phyloP scores from a whole-genome alignment of 208 protist genomes.

The Crithidia thermophila region DNA sequence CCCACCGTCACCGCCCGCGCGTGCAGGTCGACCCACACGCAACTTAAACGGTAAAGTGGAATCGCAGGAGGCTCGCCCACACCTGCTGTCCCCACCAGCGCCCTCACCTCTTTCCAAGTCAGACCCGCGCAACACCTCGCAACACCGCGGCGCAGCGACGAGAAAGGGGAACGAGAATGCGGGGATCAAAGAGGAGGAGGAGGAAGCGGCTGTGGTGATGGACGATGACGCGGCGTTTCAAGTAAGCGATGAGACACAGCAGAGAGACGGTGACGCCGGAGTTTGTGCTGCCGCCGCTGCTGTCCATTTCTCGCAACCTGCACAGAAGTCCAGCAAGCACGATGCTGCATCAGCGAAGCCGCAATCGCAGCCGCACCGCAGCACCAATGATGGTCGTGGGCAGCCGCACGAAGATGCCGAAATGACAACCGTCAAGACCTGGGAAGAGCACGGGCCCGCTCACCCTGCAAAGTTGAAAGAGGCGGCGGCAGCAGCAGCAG shows the following conservation, averaged over 20 bases:
- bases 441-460: not conserved
- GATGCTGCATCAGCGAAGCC: too few species aligned
- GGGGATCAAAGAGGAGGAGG: not conserved
- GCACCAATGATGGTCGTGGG: too few species aligned
- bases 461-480: not conserved
- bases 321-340: too few species aligned
- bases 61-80: not conserved
- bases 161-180: not conserved
- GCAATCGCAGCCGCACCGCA: too few species aligned
- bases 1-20: conserved; percentile 1
- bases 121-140: too few species aligned
- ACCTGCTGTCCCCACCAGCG: not conserved
- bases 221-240: not conserved
- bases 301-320: too few species aligned
- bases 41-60: too few species aligned
- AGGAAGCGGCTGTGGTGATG: not conserved
- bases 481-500: not conserved
- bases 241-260: not conserved
- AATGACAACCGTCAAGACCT: too few species aligned
- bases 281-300: too few species aligned
- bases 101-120: not conserved
- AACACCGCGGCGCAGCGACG: too few species aligned
- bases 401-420: too few species aligned
- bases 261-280: not conserved
- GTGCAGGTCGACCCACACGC: not conserved